phyloP scores from a whole-genome alignment of 1,139 yeast genomes.

The Blastobotrys illinoisensis region DNA sequence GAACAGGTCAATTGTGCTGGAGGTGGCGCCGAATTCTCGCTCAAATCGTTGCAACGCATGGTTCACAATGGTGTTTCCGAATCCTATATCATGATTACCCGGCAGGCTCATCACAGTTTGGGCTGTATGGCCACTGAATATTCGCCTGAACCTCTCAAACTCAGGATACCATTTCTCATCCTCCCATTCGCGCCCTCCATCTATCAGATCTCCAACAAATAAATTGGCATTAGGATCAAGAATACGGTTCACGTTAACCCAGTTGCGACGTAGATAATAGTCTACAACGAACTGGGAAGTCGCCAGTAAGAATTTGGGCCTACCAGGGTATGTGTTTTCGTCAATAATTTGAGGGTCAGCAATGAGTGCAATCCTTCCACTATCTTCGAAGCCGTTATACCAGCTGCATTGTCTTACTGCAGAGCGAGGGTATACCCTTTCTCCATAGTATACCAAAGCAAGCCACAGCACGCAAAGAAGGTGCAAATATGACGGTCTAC shows the following conservation, averaged over 20 bases:
- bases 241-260: constrained; percentile 51
- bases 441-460: constrained; percentile 50
- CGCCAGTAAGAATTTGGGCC: constrained; percentile 28
- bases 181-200: constrained; percentile 93
- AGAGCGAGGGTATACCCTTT: constrained; percentile 49
- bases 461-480: constrained; percentile 42
- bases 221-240: constrained; percentile 72
- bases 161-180: constrained; percentile 67
- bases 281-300: constrained; percentile 50
- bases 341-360: constrained; percentile 96
- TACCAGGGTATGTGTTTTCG: constrained; percentile 51
- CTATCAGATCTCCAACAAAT: constrained; percentile 87
- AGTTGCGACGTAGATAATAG: constrained; percentile 72
- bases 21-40: constrained; percentile 64
- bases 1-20: constrained; percentile 55
- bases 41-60: constrained; percentile 57
- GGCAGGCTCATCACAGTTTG: constrained; percentile 56
- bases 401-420: constrained; percentile 54
- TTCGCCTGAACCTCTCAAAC: constrained; percentile 54
- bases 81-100: constrained; percentile 96
- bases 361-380: constrained; percentile 62
- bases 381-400: constrained; percentile 40
- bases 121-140: constrained; percentile 51
- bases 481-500: constrained; percentile 6
- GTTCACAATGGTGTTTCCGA: constrained; percentile 59